phyloP scores from a whole-genome alignment of 2,329 filamentous ascomycete genomes.

The Zymoseptoria crescenta region DNA sequence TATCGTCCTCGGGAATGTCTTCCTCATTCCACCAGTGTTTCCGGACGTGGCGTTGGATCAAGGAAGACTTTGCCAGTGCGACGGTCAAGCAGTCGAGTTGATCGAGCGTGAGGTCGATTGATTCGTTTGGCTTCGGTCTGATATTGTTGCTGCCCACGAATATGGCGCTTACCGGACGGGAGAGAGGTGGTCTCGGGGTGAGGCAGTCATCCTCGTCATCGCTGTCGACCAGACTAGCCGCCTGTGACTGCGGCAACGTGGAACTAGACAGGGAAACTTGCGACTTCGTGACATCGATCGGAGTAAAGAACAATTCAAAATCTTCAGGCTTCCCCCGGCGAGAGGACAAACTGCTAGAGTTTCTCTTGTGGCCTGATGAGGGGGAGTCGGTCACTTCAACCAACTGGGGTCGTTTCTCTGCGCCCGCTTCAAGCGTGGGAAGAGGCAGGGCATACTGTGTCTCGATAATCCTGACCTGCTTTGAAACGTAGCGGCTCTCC shows the following conservation, averaged over 20 bases:
- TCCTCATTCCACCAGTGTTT: conserved; percentile 21
- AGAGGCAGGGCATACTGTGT: background rate
- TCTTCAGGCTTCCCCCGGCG: conserved; percentile 5
- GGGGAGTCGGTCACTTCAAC: background rate
- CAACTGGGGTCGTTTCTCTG: background rate
- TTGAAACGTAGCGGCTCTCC: conserved; percentile 4
- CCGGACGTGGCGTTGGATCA: conserved; percentile 17
- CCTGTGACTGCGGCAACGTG: background rate
- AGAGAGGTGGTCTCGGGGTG: conserved; percentile 9
- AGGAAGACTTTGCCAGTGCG: conserved; percentile 17
- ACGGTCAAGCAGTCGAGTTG: conserved; percentile 20
- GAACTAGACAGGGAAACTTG: conserved; percentile 20
- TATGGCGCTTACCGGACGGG: conserved; percentile 9
- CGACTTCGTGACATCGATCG: conserved; percentile 16
- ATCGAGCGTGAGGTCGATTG: conserved; percentile 14
- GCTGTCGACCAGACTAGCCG: conserved; percentile 7
- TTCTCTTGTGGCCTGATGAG: conserved; percentile 5
- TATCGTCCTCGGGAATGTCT: conserved; percentile 16
- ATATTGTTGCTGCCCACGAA: conserved; percentile 6
- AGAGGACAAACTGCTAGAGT: conserved; percentile 6
- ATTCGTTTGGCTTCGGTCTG: background rate
- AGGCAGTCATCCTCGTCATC: conserved; percentile 11
- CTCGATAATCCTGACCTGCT: background rate
- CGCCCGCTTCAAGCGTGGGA: background rate
- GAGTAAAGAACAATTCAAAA: conserved; percentile 23